Evolutionary conservation across 805 yeast genomes (phyloP).

Genomic region (Teunomyces barrocoloradensis): DNA sequence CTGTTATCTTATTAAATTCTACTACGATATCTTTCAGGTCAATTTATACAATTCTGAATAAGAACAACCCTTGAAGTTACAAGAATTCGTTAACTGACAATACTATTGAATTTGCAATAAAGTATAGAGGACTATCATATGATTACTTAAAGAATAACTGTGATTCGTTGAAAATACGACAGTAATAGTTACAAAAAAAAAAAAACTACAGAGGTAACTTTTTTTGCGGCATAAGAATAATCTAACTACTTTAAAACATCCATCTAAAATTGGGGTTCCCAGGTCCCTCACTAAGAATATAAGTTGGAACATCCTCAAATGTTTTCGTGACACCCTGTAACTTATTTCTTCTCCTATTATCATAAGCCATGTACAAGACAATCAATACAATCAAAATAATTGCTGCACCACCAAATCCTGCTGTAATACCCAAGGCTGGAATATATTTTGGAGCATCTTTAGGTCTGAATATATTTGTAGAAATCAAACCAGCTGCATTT

Average conservation of each 20-base stretch:
- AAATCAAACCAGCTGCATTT: constrained; percentile 31
- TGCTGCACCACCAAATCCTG: constrained; percentile 30
- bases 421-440: constrained; percentile 30
- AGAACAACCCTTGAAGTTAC: constrained; percentile 1
- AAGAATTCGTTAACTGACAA: background rate
- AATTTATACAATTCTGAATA: background rate
- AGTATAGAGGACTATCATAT: background rate
- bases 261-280: constrained; percentile 45
- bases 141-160: background rate
- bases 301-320: constrained; percentile 42
- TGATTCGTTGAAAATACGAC: background rate
- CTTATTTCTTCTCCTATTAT: constrained; percentile 41
- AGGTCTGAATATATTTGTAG: constrained; percentile 31
- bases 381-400: constrained; percentile 24
- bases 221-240: background rate
- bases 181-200: background rate
- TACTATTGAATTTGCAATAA: background rate
- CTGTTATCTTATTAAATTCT: background rate
- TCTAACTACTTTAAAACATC: constrained; percentile 32
- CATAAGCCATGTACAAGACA: constrained; percentile 37
- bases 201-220: constrained; percentile 1
- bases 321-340: constrained; percentile 38
- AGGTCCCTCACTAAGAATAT: constrained; percentile 44
- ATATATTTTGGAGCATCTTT: constrained; percentile 31
- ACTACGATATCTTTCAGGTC: background rate